Evolutionary conservation across 306 rosid genomes (phyloP), one percentile per base, ranked within the genome.

Genomic region (Lathyrus tuberosus): DNA sequence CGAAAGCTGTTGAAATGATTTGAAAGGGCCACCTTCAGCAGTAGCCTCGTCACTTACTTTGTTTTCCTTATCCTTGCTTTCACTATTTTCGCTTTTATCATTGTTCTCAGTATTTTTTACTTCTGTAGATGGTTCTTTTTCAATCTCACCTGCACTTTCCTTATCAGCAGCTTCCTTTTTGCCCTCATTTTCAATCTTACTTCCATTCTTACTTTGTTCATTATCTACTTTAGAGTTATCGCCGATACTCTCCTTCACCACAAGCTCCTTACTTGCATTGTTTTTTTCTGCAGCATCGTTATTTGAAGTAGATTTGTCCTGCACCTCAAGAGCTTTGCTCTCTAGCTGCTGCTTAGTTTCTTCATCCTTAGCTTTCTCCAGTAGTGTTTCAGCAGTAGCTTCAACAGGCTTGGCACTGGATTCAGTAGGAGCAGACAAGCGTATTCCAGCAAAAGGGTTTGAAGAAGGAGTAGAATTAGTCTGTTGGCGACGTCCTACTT

Each of bases 381-480:
- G 59, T 62, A 76, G 84, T 52, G 66, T 73, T 69, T 71, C 88
- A 64, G 75, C 26, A 47, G 77, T 60, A 48, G 59, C 82, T 76
- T 78, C 91, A 59, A 77, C 38, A 60, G 83, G 75, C 74, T 44
- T 77, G 38, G 71, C 77, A 71, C 61, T 52, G 47, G 84, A 8
- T 65, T 77, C 87, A n/a, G 79, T 35, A 41, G 80, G 81, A 54
- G 96, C 75, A 68, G 84, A 78, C 77, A 93, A 77, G 15, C 81
- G 79, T 44, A 93, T 83, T 18, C 92, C 94, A 62, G 96, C 90
- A 81, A 93, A 93, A 67, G 98, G 98, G 67, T 93, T 93, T 10
- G 88, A 76, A 57, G 96, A 65, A 33, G 94, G 90, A 40, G 74
- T 83, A 58, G 90, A 82, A 61, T 68, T 58, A 10, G 76, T 37